These are phyloP conservation scores for Dryas drummondii DNA, from an alignment of 306 rosid species.

Conservation along the genomic window DNA sequence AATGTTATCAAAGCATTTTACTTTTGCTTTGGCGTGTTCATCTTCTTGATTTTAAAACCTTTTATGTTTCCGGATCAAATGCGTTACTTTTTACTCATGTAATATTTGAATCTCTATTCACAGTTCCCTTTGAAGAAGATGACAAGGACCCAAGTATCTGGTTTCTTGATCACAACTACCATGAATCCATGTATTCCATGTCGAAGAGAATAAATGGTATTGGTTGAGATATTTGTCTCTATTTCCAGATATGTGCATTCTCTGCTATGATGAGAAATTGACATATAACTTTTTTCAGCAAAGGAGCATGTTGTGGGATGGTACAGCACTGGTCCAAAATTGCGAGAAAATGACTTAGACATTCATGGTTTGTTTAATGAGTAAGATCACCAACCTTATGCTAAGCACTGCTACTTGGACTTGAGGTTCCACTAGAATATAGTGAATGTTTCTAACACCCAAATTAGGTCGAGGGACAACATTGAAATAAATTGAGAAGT, in stretches of 20 bases:
- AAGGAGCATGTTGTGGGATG: constrained; percentile 91
- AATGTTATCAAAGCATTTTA: not conserved
- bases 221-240: not conserved
- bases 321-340: constrained; percentile 87
- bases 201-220: constrained; percentile 81
- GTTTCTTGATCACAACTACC: constrained; percentile 88
- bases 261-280: not conserved
- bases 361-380: constrained; percentile 64
- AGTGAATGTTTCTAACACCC: not conserved
- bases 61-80: not conserved
- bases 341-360: constrained; percentile 81
- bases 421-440: not conserved
- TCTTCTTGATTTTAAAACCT: not conserved
- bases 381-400: constrained; percentile 35
- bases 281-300: constrained; percentile 36
- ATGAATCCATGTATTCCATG: constrained; percentile 86
- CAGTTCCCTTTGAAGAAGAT: constrained; percentile 90
- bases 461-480: not conserved
- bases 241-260: not conserved
- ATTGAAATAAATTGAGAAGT: not conserved
- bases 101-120: not conserved
- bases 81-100: not conserved
- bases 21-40: not conserved
- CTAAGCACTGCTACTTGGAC: not conserved
- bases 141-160: constrained; percentile 86